Conservation (phyloP, 257 asterid genomes). For the Lycium ferocissimum region DNA sequence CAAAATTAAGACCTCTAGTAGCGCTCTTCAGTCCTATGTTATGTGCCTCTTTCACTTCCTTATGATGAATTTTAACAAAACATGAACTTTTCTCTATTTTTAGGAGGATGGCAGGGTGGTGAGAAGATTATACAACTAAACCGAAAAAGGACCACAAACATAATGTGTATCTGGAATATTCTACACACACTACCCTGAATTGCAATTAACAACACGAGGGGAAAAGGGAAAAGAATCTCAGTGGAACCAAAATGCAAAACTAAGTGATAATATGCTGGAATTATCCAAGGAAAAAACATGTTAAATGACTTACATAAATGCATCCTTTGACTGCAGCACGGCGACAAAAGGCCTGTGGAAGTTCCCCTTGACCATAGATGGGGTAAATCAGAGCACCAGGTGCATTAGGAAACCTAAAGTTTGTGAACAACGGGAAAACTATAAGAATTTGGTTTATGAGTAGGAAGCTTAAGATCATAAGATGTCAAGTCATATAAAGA, state of each 20-base stretch:
- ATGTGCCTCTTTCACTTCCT: not conserved
- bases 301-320: slow-evolving; percentile 63
- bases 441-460: not conserved
- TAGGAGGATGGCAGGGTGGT: not conserved
- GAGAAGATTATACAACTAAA: slow-evolving; percentile 7
- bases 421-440: not conserved
- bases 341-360: slow-evolving; percentile 95
- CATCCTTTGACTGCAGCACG: slow-evolving; percentile 99
- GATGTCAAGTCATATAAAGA: slow-evolving; percentile 12
- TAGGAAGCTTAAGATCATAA: not conserved
- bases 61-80: not conserved
- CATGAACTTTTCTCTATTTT: not conserved
- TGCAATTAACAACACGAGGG: not conserved
- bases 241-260: slow-evolving; percentile 14
- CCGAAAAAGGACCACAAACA: not conserved
- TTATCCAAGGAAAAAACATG: not conserved
- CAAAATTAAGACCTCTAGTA: not conserved
- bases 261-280: not conserved
- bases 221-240: not conserved
- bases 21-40: not conserved
- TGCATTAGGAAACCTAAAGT: slow-evolving; percentile 81
- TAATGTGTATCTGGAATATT: not conserved
- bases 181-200: not conserved
- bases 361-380: slow-evolving; percentile 90
- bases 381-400: slow-evolving; percentile 94